Evolutionary conservation across 2,329 filamentous ascomycete genomes (phyloP).

Genomic region (Aciculosporium take): DNA sequence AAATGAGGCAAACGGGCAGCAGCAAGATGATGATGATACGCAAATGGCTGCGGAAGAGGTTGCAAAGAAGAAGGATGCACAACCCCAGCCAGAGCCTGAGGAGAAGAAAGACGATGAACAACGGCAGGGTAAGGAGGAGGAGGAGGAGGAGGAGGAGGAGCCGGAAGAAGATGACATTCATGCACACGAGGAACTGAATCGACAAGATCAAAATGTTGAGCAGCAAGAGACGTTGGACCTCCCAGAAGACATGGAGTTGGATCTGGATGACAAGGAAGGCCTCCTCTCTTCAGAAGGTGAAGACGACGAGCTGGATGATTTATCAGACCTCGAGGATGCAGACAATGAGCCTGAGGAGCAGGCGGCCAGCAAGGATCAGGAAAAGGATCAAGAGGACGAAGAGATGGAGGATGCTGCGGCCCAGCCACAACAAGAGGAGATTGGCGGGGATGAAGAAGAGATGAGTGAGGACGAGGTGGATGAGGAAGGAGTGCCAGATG

Average conservation of each 20-base stretch:
- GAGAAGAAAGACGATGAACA: conserved; percentile 24
- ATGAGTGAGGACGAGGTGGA: conserved; percentile 29
- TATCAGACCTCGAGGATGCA: conserved; percentile 39
- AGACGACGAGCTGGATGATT: conserved; percentile 43
- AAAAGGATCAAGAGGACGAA: conserved; percentile 15
- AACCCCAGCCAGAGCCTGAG: conserved; percentile 34
- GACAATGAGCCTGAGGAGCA: conserved; percentile 22
- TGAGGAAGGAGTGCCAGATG: conserved; percentile 28
- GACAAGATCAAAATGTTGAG: conserved; percentile 60
- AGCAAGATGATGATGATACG: conserved; percentile 50
- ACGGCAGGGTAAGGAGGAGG: conserved; percentile 20
- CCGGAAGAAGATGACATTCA: conserved; percentile 44
- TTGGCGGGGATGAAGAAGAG: conserved; percentile 32
- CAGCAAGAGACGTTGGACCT: conserved; percentile 72
- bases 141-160: conserved; percentile 39
- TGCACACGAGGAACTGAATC: conserved; percentile 41
- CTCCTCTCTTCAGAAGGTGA: conserved; percentile 43
- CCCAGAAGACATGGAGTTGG: conserved; percentile 77
- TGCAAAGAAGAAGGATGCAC: conserved; percentile 27
- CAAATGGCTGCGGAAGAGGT: conserved; percentile 46
- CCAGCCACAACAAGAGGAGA: conserved; percentile 26
- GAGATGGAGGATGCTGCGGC: conserved; percentile 22
- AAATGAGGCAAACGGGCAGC: conserved; percentile 55
- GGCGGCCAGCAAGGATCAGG: conserved; percentile 18
- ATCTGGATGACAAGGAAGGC: conserved; percentile 55